Conservation (phyloP, 106 monocot genomes). For the Chionographis japonica region DNA sequence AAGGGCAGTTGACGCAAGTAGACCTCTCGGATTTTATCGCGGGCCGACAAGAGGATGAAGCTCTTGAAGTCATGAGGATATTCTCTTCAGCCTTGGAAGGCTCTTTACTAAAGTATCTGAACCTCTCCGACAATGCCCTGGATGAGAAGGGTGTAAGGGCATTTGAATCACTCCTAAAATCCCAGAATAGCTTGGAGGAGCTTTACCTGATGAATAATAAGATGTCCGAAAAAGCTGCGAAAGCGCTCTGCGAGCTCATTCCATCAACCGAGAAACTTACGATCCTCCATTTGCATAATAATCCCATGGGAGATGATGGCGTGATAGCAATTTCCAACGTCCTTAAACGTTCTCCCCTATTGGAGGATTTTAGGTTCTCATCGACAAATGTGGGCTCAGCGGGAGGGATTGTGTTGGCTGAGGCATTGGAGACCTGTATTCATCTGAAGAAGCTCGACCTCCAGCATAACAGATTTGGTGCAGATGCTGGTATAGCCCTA, state of each 20-base stretch:
- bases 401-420: conserved; percentile 61
- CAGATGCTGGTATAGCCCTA: conserved; percentile 60
- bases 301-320: conserved; percentile 79
- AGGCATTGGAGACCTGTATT: conserved; percentile 52
- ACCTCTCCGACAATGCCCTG: conserved; percentile 90
- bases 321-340: conserved; percentile 60
- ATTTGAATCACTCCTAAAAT: conserved; percentile 66
- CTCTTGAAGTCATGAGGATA: conserved; percentile 92
- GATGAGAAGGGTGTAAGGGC: conserved; percentile 96
- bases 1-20: conserved; percentile 57
- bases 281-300: conserved; percentile 88
- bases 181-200: conserved; percentile 72
- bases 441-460: conserved; percentile 68
- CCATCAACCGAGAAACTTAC: conserved; percentile 71
- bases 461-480: conserved; percentile 83
- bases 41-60: conserved; percentile 83
- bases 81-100: conserved; percentile 72
- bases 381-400: conserved; percentile 75
- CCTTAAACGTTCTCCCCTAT: conserved; percentile 38
- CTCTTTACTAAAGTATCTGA: conserved; percentile 38
- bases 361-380: conserved; percentile 88
- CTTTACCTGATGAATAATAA: conserved; percentile 91
- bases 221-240: conserved; percentile 92
- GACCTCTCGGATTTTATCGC: conserved; percentile 92
- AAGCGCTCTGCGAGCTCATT: conserved; percentile 70